Percentiles rank a stretch among this genome's conserved stretches.
Conservation (phyloP, 2,329 filamentous ascomycete species). For the Rutstroemia sp. region DNA sequence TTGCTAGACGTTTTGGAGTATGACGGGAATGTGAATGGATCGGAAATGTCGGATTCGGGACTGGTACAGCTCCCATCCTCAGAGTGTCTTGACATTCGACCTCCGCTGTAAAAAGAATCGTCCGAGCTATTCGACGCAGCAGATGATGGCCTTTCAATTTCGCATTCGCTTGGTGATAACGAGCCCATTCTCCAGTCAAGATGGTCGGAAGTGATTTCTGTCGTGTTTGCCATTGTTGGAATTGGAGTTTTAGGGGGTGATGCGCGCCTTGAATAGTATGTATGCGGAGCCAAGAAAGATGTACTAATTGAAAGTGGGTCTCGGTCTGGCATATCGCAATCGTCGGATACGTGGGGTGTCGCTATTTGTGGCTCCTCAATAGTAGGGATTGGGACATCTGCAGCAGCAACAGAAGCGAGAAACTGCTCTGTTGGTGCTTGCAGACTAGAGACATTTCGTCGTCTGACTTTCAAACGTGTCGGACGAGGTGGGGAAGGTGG, state of each 20-base stretch:
- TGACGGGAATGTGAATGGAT: slow-evolving; percentile 28
- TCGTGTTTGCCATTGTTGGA: slow-evolving; percentile 25
- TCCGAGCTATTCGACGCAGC: slow-evolving; percentile 34
- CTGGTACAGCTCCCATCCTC: slow-evolving; percentile 49
- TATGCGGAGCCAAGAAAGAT: slow-evolving; percentile 19
- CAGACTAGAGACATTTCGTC: slow-evolving; percentile 26
- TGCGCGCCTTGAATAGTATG: slow-evolving; percentile 9
- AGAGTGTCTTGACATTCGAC: slow-evolving; percentile 47
- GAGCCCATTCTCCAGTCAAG: slow-evolving; percentile 27
- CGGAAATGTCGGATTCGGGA: slow-evolving; percentile 38
- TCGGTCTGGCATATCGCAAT: slow-evolving; percentile 23
- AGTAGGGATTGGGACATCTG: slow-evolving; percentile 56
- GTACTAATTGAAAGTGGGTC: slow-evolving; percentile 12
- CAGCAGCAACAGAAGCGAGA: slow-evolving; percentile 58
- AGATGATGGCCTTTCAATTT: slow-evolving; percentile 23
- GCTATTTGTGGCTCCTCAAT: slow-evolving; percentile 48
- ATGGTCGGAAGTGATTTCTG: slow-evolving; percentile 13
- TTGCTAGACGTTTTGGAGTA: slow-evolving; percentile 22
- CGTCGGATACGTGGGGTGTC: slow-evolving; percentile 12
- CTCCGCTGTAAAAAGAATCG: slow-evolving; percentile 49
- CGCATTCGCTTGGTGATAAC: slow-evolving; percentile 15
- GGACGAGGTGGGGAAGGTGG: slow-evolving; percentile 27
- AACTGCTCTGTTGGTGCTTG: slow-evolving; percentile 57
- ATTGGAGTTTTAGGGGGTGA: slow-evolving; percentile 55
- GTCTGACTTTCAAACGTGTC: slow-evolving; percentile 24